Base-by-base conservation (phyloP, 139 green algal species). In the Nannochloris sp. region DNA sequence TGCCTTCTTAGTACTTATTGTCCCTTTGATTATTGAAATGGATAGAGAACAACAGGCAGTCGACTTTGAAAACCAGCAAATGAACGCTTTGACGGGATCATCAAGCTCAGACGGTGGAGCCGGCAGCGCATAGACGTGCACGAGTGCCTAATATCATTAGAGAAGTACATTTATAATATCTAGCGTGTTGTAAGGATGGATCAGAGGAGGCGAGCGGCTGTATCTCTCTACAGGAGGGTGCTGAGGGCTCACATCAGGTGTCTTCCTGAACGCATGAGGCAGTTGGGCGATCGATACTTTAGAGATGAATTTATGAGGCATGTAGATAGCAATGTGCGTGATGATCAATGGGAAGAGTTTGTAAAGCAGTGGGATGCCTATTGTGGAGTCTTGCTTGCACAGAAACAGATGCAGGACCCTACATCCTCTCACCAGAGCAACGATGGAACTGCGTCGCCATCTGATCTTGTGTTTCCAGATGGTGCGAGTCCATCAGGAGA, bases 21-120 rank as follows among this genome's bases (percentile, higher is more conserved):
- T 97, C 15, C 91, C 91, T 7, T 73, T 97, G 8, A 95, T 97
- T n/a, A 90, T 97, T 18, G 90, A 97, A 70, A 92, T 97, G 88
- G 91, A 97, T 61, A 67, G 89, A 5, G 91, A 97, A 75, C 48
- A 57, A 40, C 58, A 81, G 56, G 34, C 73, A 16, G 57, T 80
- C 3, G 79, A 87, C 64, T 87, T 87, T 23, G 80, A 87, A 61
- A 76, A 19, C 43, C 75, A 83, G 58, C 75, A 84, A 56, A 57
- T 89, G 21, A 78, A 71, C 14, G 83, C 86, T 14, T 60, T 90
- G 29, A 85, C 81, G n/a, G 75, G 59, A 40, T 36, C 8, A 11
- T n/a, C 57, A 23, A 64, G 7, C 16, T 29, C 57, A 12, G 21
- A 25, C 15, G 60, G 24, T 31, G 57, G 57, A 48, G 10, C 23